A percentile compares a stretch with the other conserved stretches of the same genome.
These are phyloP conservation scores for Fusarium foetens DNA, from an alignment of 2,329 filamentous ascomycete species.

Conservation along the genomic window DNA sequence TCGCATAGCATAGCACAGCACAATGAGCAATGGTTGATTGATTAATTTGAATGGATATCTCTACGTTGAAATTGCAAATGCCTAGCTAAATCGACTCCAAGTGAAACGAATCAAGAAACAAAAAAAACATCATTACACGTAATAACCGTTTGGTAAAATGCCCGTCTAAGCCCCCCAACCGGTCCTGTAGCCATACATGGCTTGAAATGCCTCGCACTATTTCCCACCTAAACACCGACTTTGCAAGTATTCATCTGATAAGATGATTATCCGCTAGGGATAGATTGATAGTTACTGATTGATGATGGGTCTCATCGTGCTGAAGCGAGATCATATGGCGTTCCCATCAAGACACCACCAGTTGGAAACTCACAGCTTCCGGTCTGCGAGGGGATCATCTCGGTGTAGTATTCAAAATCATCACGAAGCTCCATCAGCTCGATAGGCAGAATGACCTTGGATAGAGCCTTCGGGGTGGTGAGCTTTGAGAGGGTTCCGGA, in stretches of 20 bases:
- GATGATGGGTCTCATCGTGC: constrained; percentile 15
- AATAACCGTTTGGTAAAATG: constrained; percentile 17
- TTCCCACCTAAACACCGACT: constrained; percentile 34
- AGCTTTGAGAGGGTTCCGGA: constrained; percentile 49
- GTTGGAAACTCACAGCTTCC: constrained; percentile 44
- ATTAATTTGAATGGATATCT: constrained; percentile 37
- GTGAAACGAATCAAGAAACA: constrained; percentile 3
- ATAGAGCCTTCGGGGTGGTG: constrained; percentile 46
- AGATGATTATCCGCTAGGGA: constrained; percentile 3
- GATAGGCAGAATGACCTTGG: constrained; percentile 48
- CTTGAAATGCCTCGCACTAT: neutral
- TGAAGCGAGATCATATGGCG: constrained; percentile 20
- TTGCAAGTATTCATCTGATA: constrained; percentile 20
- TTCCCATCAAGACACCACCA: constrained; percentile 31
- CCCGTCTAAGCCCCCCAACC: constrained; percentile 31
- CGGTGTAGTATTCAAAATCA: constrained; percentile 48
- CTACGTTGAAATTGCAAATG: constrained; percentile 36
- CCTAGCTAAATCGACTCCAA: constrained; percentile 31
- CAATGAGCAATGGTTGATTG: constrained; percentile 4
- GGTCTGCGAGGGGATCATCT: constrained; percentile 43
- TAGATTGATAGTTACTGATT: neutral
- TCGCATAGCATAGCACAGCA: neutral
- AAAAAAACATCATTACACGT: constrained; percentile 12
- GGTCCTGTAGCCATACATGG: constrained; percentile 3
- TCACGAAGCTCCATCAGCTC: constrained; percentile 46